These are phyloP conservation scores for Debaryomyces robertsiae DNA, from an alignment of 1,139 yeast genomes.

Conservation along the genomic window DNA sequence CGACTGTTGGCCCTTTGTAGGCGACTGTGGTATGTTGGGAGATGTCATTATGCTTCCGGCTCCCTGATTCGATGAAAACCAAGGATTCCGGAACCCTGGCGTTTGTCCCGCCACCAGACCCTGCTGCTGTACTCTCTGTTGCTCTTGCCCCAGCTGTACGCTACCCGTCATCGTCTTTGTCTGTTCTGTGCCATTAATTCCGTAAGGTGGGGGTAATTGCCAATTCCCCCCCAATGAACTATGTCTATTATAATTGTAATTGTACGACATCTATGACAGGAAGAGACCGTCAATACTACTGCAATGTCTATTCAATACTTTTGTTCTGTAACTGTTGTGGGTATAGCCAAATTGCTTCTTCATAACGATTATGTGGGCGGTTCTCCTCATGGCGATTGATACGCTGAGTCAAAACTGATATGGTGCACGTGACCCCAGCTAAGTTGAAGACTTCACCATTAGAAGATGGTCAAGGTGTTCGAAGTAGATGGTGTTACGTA, in stretches of 20 bases:
- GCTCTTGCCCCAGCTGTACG: slow-evolving; percentile 17
- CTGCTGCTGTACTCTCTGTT: slow-evolving; percentile 18
- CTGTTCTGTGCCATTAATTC: slow-evolving; percentile 18
- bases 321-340: background rate
- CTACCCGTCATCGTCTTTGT: slow-evolving; percentile 11
- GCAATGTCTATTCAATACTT: too few species aligned
- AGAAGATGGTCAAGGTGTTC: background rate
- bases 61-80: slow-evolving; percentile 37
- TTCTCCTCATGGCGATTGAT: slow-evolving; percentile 1
- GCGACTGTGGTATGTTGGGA: slow-evolving; percentile 27
- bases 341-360: too few species aligned
- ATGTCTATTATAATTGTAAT: slow-evolving; percentile 38
- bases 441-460: background rate
- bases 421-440: background rate
- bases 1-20: slow-evolving; percentile 29
- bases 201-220: slow-evolving; percentile 37
- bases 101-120: slow-evolving; percentile 16
- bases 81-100: slow-evolving; percentile 49
- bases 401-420: background rate
- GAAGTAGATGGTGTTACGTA: background rate
- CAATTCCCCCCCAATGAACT: slow-evolving; percentile 48
- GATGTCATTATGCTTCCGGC: slow-evolving; percentile 15
- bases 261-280: slow-evolving; percentile 19
- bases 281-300: background rate
- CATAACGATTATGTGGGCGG: too few species aligned